Base-by-base conservation (phyloP, 2,329 filamentous ascomycete genomes). In the Paecilomyces variotii region DNA sequence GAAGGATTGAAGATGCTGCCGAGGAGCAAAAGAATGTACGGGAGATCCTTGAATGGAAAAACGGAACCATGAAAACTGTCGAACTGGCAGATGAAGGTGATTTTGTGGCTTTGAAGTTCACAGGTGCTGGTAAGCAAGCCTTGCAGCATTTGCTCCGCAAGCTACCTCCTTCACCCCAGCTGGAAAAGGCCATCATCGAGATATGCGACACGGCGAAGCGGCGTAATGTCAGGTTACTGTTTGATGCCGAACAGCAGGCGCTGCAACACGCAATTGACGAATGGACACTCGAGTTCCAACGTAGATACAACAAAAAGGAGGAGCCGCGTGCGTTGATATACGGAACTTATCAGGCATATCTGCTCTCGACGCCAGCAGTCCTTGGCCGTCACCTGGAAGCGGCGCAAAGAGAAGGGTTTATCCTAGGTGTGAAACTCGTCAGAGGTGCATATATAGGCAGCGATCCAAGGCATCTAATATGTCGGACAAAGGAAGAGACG, bases 211-310 rank as follows among this genome's bases (percentile, higher is more conserved):
- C 88, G 14, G 91, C 91, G 0, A 80, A 83, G 2, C 77, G 83
- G 53, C 85, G 87, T 56, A 84, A 86, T 54, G 84, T 96, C 4
- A 81, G 84, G 4, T 79, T 96, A 1, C 82, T 95, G 1, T 89
- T 95, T 62, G 90, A 94, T 64, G 91, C 91, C 1, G 91, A 96
- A 76, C 90, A 96, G 74, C 85, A 87, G 57, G 82, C 83, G 56
- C 81, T 93, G 19, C 89, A 96, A 74, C 77, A 82, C 2, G 89
- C 89, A 12, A 92, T 94, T 62, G 89, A 96, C 72, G 81, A 84
- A 66, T 96, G 91, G 91, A 89, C 87, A 10, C 75, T 93, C 56
- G 74, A 80, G 26, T 88, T 90, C 67, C 88, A 91, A 76, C 82
- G 83, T 65, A 84, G 82, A 71, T 91, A 90, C 79, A 94, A 94